Evolutionary conservation across 2,329 filamentous ascomycete genomes (phyloP), one percentile per base, ranked within the genome.

Genomic region (Aspergillus caelatus): DNA sequence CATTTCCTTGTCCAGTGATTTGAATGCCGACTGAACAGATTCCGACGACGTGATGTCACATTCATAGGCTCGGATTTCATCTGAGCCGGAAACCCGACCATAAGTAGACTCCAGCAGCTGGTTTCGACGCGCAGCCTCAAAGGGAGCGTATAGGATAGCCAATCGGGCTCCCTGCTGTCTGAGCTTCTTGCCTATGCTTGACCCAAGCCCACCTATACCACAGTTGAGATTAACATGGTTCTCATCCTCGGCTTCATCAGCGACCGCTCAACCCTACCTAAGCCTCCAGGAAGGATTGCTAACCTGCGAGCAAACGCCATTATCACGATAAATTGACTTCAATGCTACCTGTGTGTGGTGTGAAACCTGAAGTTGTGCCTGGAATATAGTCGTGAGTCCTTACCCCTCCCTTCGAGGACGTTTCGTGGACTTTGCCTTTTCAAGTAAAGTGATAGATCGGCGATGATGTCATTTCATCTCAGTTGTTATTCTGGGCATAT

Each of bases 11-110:
- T 74, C 56, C 14, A 85, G 62, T 0, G 73, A 67, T 4, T 73
- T 68, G 34, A 83, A 83, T 0, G 78, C 81, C 2, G 76, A 72
- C 21, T 78, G 74, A 2, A 88, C 81, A 0, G 81, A 81, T 7
- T 81, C 75, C 19, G 80, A 71, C 1, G 79, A 79, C 1, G 82
- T 82, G 63, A 85, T 80, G 66, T 85, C 83, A 73, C 82, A 84
- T 71, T 77, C 74, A 43, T 78, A 77, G 4, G 75, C 71, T 57
- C 67, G 68, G 60, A 79, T 75, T 8, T 70, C 65, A 12, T 75
- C 66, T 9, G 62, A 61, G 39, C 10, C 30, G 41, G 23, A 12
- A 6, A 32, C 54, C 4, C 56, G 60, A 16, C 74, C 74, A 67
- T 81, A 83, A 4, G 75, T 69, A 1, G 72, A 57, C 16, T 74